These are phyloP conservation scores for Naganishia antarctica DNA, from an alignment of 768 basidiomycete species.

Conservation along the genomic window DNA sequence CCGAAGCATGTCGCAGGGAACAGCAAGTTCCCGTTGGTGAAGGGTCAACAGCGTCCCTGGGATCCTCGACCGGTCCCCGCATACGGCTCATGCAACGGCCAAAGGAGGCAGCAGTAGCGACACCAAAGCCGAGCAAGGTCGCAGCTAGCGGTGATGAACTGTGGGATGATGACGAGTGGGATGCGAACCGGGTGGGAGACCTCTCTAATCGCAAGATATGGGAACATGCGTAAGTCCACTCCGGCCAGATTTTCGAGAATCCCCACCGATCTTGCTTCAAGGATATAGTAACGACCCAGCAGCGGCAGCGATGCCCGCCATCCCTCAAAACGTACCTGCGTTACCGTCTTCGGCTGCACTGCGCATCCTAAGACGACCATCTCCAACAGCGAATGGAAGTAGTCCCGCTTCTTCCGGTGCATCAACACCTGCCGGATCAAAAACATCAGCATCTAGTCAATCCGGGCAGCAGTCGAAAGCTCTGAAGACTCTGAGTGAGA, in stretches of 20 bases:
- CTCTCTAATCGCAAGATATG: conserved; percentile 22
- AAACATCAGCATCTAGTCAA: conserved; percentile 11
- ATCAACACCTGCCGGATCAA: conserved; percentile 19
- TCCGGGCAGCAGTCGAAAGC: conserved; percentile 2
- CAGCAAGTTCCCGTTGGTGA: not conserved
- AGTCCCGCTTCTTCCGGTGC: conserved; percentile 22
- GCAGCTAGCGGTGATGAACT: not conserved
- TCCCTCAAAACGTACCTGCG: conserved; percentile 20
- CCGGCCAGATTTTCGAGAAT: not conserved
- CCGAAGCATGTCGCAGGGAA: not conserved
- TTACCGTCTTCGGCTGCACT: conserved; percentile 15
- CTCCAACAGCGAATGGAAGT: conserved; percentile 7
- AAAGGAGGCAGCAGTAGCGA: not conserved
- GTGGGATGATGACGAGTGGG: conserved; percentile 19
- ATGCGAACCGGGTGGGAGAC: not conserved
- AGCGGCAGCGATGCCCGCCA: conserved; percentile 13
- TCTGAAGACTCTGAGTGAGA: conserved; percentile 27
- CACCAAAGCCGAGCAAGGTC: not conserved
- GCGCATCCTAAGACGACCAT: conserved; percentile 27
- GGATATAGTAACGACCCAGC: conserved; percentile 1
- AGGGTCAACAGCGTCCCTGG: not conserved
- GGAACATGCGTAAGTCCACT: conserved; percentile 21
- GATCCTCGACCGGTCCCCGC: not conserved
- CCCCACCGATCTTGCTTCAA: not conserved
- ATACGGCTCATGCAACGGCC: conserved; percentile 17